Conservation (phyloP, 2,329 filamentous ascomycete species). For the Penicillium janthinellum region DNA sequence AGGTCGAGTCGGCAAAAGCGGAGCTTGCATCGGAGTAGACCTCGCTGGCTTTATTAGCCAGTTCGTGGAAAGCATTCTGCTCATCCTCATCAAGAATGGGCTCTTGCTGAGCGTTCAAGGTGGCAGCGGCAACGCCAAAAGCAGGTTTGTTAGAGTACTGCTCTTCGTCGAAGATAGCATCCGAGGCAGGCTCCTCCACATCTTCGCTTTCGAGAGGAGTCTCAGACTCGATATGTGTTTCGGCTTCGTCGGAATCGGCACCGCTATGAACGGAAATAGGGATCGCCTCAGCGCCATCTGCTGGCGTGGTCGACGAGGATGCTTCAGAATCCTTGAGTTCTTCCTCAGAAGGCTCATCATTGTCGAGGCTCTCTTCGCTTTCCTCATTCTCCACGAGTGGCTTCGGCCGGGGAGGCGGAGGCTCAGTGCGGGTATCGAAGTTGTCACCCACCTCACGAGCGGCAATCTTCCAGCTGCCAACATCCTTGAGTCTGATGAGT, state of each 20-base stretch:
- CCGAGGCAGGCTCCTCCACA: conserved; percentile 7
- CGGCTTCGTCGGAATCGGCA: conserved; percentile 3
- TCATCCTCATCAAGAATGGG: conserved; percentile 50
- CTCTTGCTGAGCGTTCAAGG: conserved; percentile 18
- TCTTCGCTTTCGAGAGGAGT: not conserved
- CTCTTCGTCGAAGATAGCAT: conserved; percentile 49
- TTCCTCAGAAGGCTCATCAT: not conserved
- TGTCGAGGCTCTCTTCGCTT: conserved; percentile 1
- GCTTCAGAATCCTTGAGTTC: not conserved
- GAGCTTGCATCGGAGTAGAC: conserved; percentile 54
- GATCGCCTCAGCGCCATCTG: not conserved
- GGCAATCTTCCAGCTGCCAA: conserved; percentile 79
- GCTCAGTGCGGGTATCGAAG: conserved; percentile 66
- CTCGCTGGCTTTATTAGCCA: conserved; percentile 56
- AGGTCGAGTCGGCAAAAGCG: conserved; percentile 57
- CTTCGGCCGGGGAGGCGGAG: conserved; percentile 37
- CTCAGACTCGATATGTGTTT: not conserved
- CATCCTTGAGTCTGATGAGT: conserved; percentile 76
- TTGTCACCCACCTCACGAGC: conserved; percentile 74
- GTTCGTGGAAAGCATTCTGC: conserved; percentile 49
- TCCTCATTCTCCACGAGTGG: conserved; percentile 22
- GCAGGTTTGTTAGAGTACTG: conserved; percentile 41
- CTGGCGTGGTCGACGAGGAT: not conserved
- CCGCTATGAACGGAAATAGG: not conserved
- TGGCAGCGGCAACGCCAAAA: conserved; percentile 26